Percentiles rank a stretch among this genome's conserved stretches.
phyloP scores from a whole-genome alignment of 441 rosid genomes.

The Theobroma grandiflorum region DNA sequence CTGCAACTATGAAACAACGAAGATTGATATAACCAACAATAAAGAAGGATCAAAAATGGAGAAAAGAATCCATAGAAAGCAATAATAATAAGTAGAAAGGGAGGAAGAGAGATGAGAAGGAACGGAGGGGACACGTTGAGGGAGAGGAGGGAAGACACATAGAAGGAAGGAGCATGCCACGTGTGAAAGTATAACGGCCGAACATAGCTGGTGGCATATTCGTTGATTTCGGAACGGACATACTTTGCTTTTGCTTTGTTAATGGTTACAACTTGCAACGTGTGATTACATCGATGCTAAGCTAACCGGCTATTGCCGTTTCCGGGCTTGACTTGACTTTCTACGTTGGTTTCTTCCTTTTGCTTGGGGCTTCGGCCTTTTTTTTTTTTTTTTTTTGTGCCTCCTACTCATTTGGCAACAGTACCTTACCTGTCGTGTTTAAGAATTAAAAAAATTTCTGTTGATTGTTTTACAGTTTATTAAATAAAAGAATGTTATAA shows the following conservation, averaged over 20 bases:
- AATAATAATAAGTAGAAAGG: neutral
- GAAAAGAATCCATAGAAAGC: neutral
- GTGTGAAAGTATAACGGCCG: constrained; percentile 18
- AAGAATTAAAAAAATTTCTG: too few species aligned
- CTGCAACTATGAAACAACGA: neutral
- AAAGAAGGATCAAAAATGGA: neutral
- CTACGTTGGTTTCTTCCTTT: neutral
- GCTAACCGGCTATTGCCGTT: neutral
- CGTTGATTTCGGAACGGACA: constrained; percentile 40
- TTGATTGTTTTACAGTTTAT: too few species aligned
- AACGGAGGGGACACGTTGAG: constrained; percentile 26
- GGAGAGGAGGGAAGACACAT: constrained; percentile 10
- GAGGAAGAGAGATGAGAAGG: neutral
- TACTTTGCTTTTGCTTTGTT: constrained; percentile 25
- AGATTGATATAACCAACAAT: neutral
- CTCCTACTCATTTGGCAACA: too few species aligned
- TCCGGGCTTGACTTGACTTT: neutral
- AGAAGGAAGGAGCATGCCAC: neutral
- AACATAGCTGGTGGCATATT: constrained; percentile 30
- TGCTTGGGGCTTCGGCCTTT: too few species aligned
- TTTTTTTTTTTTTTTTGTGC: too few species aligned
- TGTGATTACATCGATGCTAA: neutral
- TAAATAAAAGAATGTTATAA: too few species aligned
- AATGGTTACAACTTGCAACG: neutral
- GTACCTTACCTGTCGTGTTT: too few species aligned